Percentiles rank a stretch among this genome's conserved stretches.
These are phyloP conservation scores for Neonectria coccinea DNA, from an alignment of 2,329 filamentous ascomycete species.

Conservation along the genomic window DNA sequence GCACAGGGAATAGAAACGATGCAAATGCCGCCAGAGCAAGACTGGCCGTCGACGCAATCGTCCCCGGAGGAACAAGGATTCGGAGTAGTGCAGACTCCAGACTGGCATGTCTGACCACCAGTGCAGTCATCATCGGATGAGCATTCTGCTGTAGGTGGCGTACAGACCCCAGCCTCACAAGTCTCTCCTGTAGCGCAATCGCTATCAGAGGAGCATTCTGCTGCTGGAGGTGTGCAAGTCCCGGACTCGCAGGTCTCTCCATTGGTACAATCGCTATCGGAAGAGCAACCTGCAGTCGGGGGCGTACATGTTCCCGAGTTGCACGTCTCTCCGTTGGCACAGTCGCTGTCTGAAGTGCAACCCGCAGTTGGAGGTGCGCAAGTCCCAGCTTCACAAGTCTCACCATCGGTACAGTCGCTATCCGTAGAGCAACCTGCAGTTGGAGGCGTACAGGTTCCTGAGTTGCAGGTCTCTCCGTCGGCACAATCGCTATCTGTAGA, in stretches of 20 bases:
- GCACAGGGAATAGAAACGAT: background rate
- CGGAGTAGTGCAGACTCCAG: background rate
- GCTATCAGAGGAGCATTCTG: background rate
- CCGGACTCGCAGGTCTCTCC: constrained; percentile 13
- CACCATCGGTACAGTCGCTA: background rate
- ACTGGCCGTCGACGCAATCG: background rate
- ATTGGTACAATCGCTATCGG: background rate
- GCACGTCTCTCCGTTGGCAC: background rate
- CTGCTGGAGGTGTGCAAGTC: background rate
- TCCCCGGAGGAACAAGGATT: background rate
- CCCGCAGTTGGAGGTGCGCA: background rate
- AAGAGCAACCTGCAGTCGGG: background rate
- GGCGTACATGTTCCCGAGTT: background rate
- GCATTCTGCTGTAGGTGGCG: background rate
- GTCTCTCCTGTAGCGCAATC: background rate
- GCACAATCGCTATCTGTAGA: background rate
- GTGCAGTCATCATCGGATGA: background rate
- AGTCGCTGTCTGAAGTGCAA: background rate
- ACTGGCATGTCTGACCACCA: constrained; percentile 5
- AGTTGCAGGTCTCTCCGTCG: constrained; percentile 1
- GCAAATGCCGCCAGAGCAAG: background rate
- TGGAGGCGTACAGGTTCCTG: background rate
- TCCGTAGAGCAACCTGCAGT: background rate
- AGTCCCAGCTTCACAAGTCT: background rate
- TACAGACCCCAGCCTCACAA: background rate